phyloP scores from a whole-genome alignment of 1,139 yeast species.

The Suzukiozyma palmioleophila region DNA sequence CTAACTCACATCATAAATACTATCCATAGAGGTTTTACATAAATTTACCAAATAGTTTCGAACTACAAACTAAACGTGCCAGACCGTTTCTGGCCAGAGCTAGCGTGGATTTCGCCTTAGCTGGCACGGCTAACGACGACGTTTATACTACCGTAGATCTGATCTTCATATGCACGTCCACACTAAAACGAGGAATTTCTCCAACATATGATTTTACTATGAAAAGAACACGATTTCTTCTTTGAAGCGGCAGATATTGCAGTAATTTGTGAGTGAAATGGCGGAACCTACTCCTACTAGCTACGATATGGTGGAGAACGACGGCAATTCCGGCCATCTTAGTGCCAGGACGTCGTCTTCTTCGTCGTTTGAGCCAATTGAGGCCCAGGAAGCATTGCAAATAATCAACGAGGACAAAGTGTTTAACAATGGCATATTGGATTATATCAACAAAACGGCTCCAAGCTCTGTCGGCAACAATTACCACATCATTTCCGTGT shows the following conservation, averaged over 20 bases:
- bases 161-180: background rate
- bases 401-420: constrained; percentile 73
- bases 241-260: background rate
- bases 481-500: constrained; percentile 90
- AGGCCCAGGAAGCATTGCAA: constrained; percentile 54
- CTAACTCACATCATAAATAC: too few species aligned
- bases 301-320: constrained; percentile 1
- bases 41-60: too few species aligned
- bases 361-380: constrained; percentile 43
- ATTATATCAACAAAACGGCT: constrained; percentile 34
- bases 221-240: background rate
- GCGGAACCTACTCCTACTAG: background rate
- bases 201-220: background rate
- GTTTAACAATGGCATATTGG: constrained; percentile 44
- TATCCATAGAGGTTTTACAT: too few species aligned
- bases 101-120: too few species aligned
- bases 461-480: constrained; percentile 51
- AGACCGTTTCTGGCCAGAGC: too few species aligned
- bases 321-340: background rate
- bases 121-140: too few species aligned
- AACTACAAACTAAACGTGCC: too few species aligned
- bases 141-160: too few species aligned
- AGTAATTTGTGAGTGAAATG: background rate
- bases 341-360: constrained; percentile 20
- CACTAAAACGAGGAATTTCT: background rate